These are phyloP conservation scores for Inga oerstediana DNA, from an alignment of 306 rosid species.

Conservation along the genomic window DNA sequence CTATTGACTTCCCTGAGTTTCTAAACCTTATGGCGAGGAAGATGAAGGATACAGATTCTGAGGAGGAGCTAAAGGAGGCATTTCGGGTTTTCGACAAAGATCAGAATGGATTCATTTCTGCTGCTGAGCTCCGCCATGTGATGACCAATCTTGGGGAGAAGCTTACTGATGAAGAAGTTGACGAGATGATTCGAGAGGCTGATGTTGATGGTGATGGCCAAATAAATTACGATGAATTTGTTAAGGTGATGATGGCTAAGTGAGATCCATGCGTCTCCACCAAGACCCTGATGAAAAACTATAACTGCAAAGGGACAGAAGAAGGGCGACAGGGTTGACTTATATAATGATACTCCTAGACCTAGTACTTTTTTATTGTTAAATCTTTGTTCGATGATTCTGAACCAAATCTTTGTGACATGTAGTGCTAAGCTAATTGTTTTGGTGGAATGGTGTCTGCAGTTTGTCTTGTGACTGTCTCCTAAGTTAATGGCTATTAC, in stretches of 20 bases:
- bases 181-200: constrained; percentile 87
- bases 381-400: constrained; percentile 40
- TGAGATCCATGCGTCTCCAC: constrained; percentile 33
- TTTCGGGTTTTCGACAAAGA: constrained; percentile 89
- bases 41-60: constrained; percentile 80
- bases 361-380: constrained; percentile 22
- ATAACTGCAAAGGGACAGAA: constrained; percentile 6
- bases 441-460: constrained; percentile 34
- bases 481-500: constrained; percentile 20
- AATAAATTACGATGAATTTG: constrained; percentile 84
- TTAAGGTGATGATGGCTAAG: constrained; percentile 91
- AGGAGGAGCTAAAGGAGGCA: constrained; percentile 89
- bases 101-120: constrained; percentile 87
- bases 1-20: constrained; percentile 64
- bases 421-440: constrained; percentile 30
- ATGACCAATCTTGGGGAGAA: constrained; percentile 93
- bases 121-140: constrained; percentile 89
- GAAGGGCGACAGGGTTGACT: constrained; percentile 30
- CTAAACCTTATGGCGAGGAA: constrained; percentile 64
- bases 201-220: constrained; percentile 91
- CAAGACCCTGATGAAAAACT: constrained; percentile 25
- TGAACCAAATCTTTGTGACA: constrained; percentile 29
- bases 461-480: constrained; percentile 43
- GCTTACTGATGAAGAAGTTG: constrained; percentile 84
- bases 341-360: constrained; percentile 27